A percentile compares a stretch with the other conserved stretches of the same genome.
phyloP scores from a whole-genome alignment of 148 eudicot species.

The Cornus florida region DNA sequence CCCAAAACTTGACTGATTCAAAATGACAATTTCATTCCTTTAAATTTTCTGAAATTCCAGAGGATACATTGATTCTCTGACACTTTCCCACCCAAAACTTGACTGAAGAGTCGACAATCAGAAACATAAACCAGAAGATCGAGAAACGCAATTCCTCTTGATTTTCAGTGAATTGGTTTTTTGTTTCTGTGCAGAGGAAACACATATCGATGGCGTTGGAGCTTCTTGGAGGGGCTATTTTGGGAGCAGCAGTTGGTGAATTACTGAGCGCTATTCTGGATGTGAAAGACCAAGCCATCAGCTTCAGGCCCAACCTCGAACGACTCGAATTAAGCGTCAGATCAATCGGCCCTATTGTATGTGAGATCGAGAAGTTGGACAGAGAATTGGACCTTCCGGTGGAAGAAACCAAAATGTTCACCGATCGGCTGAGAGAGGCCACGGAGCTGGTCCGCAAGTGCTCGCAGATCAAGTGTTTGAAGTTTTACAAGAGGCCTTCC shows the following conservation, averaged over 20 bases:
- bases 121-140: no score
- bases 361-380: constrained; percentile 6
- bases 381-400: constrained; percentile 11
- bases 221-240: neutral
- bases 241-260: neutral
- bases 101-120: no score
- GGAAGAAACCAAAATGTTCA: constrained; percentile 10
- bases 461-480: constrained; percentile 12
- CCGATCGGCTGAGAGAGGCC: constrained; percentile 3
- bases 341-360: neutral
- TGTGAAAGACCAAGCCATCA: neutral
- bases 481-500: neutral
- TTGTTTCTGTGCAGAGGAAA: no score
- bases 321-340: neutral
- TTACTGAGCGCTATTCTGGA: neutral
- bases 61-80: no score
- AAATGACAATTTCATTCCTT: no score
- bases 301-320: constrained; percentile 6
- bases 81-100: no score
- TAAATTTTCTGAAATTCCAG: no score
- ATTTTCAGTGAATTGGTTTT: no score
- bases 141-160: no score
- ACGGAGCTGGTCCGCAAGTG: constrained; percentile 18
- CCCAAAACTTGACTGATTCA: no score
- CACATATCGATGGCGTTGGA: no score